phyloP scores from a whole-genome alignment of 257 asterid species.

The Cruciata laevipes region DNA sequence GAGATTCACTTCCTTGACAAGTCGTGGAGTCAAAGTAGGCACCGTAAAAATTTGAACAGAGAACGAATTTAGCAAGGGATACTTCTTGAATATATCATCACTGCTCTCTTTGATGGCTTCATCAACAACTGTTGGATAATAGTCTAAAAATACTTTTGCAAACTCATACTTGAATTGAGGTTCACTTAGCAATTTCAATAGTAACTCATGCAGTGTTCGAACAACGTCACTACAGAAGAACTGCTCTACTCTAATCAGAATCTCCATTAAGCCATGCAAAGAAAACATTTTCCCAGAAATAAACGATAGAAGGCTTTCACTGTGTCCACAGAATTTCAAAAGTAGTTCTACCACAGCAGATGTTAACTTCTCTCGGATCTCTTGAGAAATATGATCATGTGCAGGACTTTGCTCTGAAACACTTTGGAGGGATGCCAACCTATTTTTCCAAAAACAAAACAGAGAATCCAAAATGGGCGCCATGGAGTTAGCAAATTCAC shows the following conservation, averaged over 20 bases:
- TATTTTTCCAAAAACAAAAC: conserved; percentile 59
- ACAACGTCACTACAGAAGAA: conserved; percentile 35
- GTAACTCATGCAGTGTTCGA: conserved; percentile 75
- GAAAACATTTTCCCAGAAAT: conserved; percentile 68
- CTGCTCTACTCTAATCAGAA: conserved; percentile 75
- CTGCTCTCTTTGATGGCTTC: conserved; percentile 46
- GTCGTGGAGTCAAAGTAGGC: conserved; percentile 80
- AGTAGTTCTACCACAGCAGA: conserved; percentile 72
- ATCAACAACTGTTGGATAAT: conserved; percentile 67
- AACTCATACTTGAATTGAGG: conserved; percentile 87
- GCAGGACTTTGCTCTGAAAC: conserved; percentile 36
- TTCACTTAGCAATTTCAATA: conserved; percentile 83
- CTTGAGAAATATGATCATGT: conserved; percentile 28
- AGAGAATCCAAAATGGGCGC: conserved; percentile 76
- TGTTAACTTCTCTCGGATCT: conserved; percentile 59
- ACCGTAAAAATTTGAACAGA: conserved; percentile 93
- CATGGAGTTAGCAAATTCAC: conserved; percentile 48
- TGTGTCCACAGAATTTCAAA: conserved; percentile 62
- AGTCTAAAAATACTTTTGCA: conserved; percentile 70
- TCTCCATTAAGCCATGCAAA: conserved; percentile 57
- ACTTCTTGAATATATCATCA: conserved; percentile 50
- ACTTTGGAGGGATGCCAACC: conserved; percentile 35
- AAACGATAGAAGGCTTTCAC: conserved; percentile 91
- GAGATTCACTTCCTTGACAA: conserved; percentile 87
- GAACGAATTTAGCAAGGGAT: conserved; percentile 64